Conservation (phyloP, 1,284 basidiomycete genomes). For the Fomitopsis betulina region DNA sequence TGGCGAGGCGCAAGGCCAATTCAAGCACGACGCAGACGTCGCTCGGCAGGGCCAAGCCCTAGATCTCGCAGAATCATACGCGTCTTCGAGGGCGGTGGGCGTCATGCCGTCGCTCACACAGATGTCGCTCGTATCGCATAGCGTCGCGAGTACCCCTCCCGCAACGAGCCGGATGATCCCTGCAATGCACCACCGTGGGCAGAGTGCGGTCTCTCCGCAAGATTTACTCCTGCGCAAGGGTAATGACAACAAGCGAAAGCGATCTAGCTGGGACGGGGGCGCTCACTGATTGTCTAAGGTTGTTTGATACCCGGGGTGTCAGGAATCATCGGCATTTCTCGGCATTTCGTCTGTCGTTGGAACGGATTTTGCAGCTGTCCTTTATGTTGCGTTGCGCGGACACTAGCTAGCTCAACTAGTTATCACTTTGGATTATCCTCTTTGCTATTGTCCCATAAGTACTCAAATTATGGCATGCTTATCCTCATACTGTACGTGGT, state of each 20-base stretch:
- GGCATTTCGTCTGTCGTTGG: background rate
- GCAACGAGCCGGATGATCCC: conserved; percentile 22
- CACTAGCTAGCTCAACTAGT: background rate
- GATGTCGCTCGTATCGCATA: conserved; percentile 20
- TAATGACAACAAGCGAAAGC: conserved; percentile 63
- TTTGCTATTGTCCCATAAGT: background rate
- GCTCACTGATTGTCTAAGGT: conserved; percentile 16
- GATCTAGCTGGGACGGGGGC: conserved; percentile 71
- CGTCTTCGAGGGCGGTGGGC: conserved; percentile 24
- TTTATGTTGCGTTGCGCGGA: background rate
- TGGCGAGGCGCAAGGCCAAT: conserved; percentile 16
- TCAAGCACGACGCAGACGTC: conserved; percentile 20
- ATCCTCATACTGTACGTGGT: background rate
- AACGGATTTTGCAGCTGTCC: background rate
- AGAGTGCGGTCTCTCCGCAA: conserved; percentile 65
- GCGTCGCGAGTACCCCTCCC: conserved; percentile 12
- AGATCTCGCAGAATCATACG: conserved; percentile 50
- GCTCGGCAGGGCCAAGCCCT: conserved; percentile 55
- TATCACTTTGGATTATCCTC: background rate
- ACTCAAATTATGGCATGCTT: background rate
- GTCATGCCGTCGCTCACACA: conserved; percentile 27
- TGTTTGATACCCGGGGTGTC: background rate
- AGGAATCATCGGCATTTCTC: background rate
- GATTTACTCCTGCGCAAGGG: conserved; percentile 53
- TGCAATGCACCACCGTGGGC: conserved; percentile 52